Conservation (phyloP, 345 rosid genomes). For the Eutrema yunnanense region DNA sequence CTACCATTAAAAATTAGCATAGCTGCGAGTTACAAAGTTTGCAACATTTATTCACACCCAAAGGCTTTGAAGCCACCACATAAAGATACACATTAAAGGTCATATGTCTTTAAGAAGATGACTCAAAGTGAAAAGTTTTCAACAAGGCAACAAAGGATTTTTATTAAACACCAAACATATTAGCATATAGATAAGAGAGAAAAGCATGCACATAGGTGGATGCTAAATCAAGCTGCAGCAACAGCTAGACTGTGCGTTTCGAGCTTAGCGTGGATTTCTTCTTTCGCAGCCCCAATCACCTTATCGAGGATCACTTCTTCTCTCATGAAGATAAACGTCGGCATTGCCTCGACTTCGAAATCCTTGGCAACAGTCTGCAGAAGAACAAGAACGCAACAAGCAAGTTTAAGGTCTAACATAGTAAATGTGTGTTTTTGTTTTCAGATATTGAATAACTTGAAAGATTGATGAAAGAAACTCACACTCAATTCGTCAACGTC, state of each 20-base stretch:
- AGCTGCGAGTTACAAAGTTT: constrained; percentile 6
- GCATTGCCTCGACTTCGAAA: constrained; percentile 67
- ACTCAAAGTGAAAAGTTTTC: neutral
- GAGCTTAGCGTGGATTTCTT: constrained; percentile 41
- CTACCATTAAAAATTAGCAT: neutral
- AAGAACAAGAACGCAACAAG: neutral
- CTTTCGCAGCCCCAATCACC: constrained; percentile 67
- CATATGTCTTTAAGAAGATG: neutral
- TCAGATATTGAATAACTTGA: neutral
- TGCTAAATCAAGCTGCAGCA: constrained; percentile 28
- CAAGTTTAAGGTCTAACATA: neutral
- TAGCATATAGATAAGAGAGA: neutral
- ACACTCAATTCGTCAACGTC: constrained; percentile 64
- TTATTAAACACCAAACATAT: constrained; percentile 12
- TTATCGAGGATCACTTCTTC: constrained; percentile 47
- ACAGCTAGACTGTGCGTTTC: constrained; percentile 38
- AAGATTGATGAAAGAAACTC: neutral
- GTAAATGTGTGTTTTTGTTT: no score
- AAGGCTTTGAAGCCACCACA: neutral
- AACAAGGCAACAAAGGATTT: constrained; percentile 9
- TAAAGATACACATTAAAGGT: neutral
- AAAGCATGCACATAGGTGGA: neutral
- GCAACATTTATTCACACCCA: constrained; percentile 24
- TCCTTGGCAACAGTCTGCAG: constrained; percentile 58
- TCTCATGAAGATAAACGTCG: constrained; percentile 58